Evolutionary conservation across 192 early-diverging fungal genomes (phyloP).

Genomic region (Entomortierella lignicola): DNA sequence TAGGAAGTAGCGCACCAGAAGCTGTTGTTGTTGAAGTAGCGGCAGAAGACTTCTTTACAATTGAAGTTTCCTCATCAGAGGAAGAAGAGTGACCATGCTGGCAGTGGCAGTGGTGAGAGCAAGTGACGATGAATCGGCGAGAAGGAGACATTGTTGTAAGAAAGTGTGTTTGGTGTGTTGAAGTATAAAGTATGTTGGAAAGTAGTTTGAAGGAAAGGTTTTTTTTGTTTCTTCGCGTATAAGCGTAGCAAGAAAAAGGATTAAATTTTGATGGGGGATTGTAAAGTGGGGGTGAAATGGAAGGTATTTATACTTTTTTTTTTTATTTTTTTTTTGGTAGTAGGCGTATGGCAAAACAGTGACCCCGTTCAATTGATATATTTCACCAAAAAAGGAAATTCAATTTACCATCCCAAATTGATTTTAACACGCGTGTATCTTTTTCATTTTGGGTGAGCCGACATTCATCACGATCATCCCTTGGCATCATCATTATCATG

Average conservation of each 20-base stretch:
- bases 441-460: background rate
- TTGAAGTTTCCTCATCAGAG: background rate
- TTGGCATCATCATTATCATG: no score
- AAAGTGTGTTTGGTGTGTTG: background rate
- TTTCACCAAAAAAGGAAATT: conserved; percentile 4
- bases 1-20: conserved; percentile 1
- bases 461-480: no score
- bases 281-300: no score
- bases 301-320: background rate
- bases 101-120: conserved; percentile 51
- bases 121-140: conserved; percentile 46
- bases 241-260: no score
- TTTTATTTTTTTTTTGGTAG: background rate
- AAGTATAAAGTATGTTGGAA: background rate
- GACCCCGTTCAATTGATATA: conserved; percentile 3
- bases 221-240: no score
- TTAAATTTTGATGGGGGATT: no score
- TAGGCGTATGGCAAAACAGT: conserved; percentile 8
- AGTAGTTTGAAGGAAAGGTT: background rate
- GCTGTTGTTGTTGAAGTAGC: background rate
- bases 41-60: background rate
- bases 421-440: background rate
- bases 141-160: conserved; percentile 31
- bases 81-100: background rate
- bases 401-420: background rate